Conservation (phyloP, 2,329 filamentous ascomycete species). For the Berkeleyomyces rouxiae region DNA sequence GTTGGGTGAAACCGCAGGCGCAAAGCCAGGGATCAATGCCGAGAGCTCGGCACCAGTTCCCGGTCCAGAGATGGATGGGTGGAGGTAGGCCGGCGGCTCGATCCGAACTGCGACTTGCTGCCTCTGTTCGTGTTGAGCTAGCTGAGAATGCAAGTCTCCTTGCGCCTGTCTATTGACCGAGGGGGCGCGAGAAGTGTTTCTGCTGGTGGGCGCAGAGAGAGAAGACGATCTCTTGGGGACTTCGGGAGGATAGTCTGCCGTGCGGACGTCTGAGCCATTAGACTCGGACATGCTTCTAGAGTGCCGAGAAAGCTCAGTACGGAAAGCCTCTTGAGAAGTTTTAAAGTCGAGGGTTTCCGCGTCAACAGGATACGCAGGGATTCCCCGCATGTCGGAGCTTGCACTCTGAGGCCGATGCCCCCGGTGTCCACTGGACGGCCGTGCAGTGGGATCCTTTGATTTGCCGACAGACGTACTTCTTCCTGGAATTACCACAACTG, state of each 20-base stretch:
- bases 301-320: slow-evolving; percentile 18
- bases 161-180: slow-evolving; percentile 42
- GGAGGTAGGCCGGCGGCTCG: slow-evolving; percentile 19
- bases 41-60: not conserved
- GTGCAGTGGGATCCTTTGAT: slow-evolving; percentile 36
- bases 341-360: not conserved
- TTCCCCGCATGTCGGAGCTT: not conserved
- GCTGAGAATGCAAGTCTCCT: slow-evolving; percentile 23
- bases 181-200: slow-evolving; percentile 35
- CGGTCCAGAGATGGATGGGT: slow-evolving; percentile 10
- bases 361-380: slow-evolving; percentile 18
- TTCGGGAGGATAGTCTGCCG: slow-evolving; percentile 42
- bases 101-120: slow-evolving; percentile 13
- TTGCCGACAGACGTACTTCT: slow-evolving; percentile 36
- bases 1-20: slow-evolving; percentile 4
- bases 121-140: slow-evolving; percentile 1
- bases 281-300: slow-evolving; percentile 30
- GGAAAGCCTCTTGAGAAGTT: not conserved
- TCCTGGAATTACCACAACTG: slow-evolving; percentile 45
- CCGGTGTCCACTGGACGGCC: slow-evolving; percentile 43
- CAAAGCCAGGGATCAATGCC: slow-evolving; percentile 8
- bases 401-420: slow-evolving; percentile 36
- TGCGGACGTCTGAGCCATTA: slow-evolving; percentile 35
- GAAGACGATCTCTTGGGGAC: slow-evolving; percentile 43
- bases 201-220: slow-evolving; percentile 44